phyloP scores from a whole-genome alignment of 2,329 filamentous ascomycete species.

The Ophiostoma pallidulum region DNA sequence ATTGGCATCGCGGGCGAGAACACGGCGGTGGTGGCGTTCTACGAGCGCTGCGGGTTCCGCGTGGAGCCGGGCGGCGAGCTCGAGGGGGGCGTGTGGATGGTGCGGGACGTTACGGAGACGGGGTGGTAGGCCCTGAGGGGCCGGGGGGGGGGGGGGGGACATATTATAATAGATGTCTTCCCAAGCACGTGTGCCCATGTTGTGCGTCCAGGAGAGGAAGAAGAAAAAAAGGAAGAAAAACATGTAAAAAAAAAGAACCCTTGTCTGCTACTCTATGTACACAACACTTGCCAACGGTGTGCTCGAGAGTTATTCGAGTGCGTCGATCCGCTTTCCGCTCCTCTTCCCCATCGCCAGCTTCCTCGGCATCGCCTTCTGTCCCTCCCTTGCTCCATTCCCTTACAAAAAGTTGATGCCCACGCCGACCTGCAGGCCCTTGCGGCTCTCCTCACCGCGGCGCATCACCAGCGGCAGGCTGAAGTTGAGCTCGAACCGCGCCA shows the following conservation, averaged over 20 bases:
- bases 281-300: not conserved
- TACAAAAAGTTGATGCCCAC: conserved; percentile 94
- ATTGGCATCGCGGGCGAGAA: conserved; percentile 39
- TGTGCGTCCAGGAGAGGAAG: not conserved
- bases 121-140: not conserved
- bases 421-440: conserved; percentile 91
- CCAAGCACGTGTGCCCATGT: too few species aligned
- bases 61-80: conserved; percentile 27
- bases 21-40: conserved; percentile 37
- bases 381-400: not conserved
- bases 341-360: too few species aligned
- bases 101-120: conserved; percentile 26
- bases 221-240: not conserved
- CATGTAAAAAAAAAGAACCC: not conserved
- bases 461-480: conserved; percentile 80
- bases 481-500: conserved; percentile 90
- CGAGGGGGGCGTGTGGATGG: conserved; percentile 31
- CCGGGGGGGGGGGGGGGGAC: too few species aligned
- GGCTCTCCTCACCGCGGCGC: conserved; percentile 72
- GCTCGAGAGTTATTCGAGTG: too few species aligned
- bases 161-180: too few species aligned
- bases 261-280: not conserved
- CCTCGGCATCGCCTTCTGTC: too few species aligned
- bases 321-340: too few species aligned
- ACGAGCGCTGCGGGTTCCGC: conserved; percentile 37